A percentile compares a stretch with the other conserved stretches of the same genome.
phyloP scores from a whole-genome alignment of 2,329 filamentous ascomycete genomes.

The Ophiostoma sp. region DNA sequence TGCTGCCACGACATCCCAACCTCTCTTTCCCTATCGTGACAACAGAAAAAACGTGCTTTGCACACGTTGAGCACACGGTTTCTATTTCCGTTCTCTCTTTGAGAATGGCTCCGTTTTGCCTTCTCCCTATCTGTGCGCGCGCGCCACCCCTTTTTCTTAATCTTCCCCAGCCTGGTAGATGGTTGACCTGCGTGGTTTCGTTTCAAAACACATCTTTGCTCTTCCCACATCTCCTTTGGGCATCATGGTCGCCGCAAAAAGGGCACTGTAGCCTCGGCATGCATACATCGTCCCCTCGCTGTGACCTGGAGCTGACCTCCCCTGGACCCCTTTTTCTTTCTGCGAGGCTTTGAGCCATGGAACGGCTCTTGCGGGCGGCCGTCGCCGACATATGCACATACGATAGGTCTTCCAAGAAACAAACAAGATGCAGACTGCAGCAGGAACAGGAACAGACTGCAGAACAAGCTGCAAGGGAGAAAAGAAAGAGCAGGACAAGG shows the following conservation, averaged over 20 bases:
- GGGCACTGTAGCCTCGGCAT: background rate
- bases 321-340: background rate
- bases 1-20: background rate
- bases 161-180: background rate
- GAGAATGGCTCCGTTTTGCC: background rate
- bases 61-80: background rate
- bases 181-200: background rate
- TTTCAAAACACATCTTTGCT: constrained; percentile 2
- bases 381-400: constrained; percentile 3
- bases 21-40: background rate
- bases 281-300: background rate
- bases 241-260: background rate
- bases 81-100: background rate
- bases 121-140: background rate
- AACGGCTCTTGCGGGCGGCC: background rate
- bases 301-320: background rate
- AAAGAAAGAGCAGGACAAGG: background rate
- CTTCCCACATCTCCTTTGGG: background rate
- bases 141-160: background rate
- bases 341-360: background rate
- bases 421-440: background rate
- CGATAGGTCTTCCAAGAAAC: background rate
- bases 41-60: background rate
- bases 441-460: background rate
- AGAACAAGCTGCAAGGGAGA: background rate